These are phyloP conservation scores for Puccinia triticina DNA, from an alignment of 1,284 basidiomycete species.

Conservation along the genomic window DNA sequence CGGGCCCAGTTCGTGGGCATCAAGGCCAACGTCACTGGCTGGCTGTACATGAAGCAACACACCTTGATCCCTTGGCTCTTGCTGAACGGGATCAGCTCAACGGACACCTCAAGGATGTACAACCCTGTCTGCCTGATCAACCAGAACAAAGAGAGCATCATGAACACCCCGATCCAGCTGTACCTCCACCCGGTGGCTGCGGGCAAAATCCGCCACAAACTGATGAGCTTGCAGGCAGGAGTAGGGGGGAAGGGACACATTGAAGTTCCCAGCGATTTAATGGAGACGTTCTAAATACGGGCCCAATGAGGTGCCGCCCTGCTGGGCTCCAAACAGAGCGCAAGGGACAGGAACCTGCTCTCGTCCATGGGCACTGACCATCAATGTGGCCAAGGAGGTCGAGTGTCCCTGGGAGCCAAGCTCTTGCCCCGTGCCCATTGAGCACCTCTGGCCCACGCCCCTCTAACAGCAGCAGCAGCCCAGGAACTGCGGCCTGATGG, in stretches of 20 bases:
- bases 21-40: constrained; percentile 43
- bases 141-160: constrained; percentile 25
- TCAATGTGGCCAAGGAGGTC: constrained; percentile 96
- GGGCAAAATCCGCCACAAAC: constrained; percentile 17
- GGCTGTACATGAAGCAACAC: constrained; percentile 47
- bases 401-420: constrained; percentile 66
- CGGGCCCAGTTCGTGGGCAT: constrained; percentile 45
- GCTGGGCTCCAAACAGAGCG: constrained; percentile 92
- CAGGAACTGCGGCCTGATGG: constrained; percentile 53
- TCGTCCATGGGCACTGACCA: constrained; percentile 72
- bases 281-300: constrained; percentile 66
- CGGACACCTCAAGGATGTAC: neutral
- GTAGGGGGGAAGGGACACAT: constrained; percentile 49
- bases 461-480: too few species aligned
- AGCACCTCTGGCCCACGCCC: neutral
- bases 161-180: constrained; percentile 27
- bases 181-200: constrained; percentile 43
- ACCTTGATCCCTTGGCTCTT: constrained; percentile 44
- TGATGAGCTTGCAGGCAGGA: constrained; percentile 48
- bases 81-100: neutral
- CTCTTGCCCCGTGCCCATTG: neutral
- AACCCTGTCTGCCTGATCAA: constrained; percentile 32
- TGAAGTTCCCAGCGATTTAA: constrained; percentile 30
- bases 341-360: constrained; percentile 73
- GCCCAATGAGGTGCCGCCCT: constrained; percentile 82